Conservation (phyloP, 1,139 yeast species). For the Taiozyma sp. region DNA sequence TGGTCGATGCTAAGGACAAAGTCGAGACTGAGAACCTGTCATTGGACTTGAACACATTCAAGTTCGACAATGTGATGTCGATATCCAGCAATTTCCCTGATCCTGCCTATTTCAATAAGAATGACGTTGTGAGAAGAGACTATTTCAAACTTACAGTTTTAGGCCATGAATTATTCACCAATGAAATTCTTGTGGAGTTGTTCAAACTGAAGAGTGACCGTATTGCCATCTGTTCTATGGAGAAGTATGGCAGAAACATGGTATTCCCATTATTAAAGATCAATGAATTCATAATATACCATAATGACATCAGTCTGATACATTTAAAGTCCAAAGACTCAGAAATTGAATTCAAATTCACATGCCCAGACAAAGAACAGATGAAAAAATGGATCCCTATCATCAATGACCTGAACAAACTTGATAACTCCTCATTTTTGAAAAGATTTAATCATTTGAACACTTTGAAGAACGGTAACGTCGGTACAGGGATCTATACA, state of each 20-base stretch:
- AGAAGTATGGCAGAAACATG: slow-evolving; percentile 26
- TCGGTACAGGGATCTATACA: slow-evolving; percentile 19
- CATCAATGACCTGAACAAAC: slow-evolving; percentile 2
- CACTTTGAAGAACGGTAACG: slow-evolving; percentile 8
- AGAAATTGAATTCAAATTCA: slow-evolving; percentile 9
- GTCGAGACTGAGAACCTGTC: slow-evolving; percentile 19
- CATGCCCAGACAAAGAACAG: slow-evolving; percentile 21
- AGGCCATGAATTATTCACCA: slow-evolving; percentile 23
- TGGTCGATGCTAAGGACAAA: slow-evolving; percentile 14
- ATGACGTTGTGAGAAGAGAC: slow-evolving; percentile 26
- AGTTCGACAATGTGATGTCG: slow-evolving; percentile 25
- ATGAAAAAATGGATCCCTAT: slow-evolving; percentile 18
- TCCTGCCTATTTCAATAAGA: slow-evolving; percentile 24
- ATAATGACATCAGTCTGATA: slow-evolving; percentile 15
- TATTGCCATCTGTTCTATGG: slow-evolving; percentile 27
- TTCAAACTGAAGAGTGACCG: slow-evolving; percentile 14
- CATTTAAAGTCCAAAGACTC: slow-evolving; percentile 2
- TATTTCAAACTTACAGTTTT: slow-evolving; percentile 26
- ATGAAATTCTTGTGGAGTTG: slow-evolving; percentile 15
- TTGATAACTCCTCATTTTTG: slow-evolving; percentile 4
- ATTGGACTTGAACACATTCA: slow-evolving; percentile 22
- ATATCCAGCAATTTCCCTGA: slow-evolving; percentile 19
- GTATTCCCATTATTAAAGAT: slow-evolving; percentile 32
- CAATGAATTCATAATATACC: slow-evolving; percentile 20
- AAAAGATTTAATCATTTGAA: slow-evolving; percentile 6